Conservation (phyloP, 1,284 basidiomycete species). For the Coniferiporia sulphurascens region DNA sequence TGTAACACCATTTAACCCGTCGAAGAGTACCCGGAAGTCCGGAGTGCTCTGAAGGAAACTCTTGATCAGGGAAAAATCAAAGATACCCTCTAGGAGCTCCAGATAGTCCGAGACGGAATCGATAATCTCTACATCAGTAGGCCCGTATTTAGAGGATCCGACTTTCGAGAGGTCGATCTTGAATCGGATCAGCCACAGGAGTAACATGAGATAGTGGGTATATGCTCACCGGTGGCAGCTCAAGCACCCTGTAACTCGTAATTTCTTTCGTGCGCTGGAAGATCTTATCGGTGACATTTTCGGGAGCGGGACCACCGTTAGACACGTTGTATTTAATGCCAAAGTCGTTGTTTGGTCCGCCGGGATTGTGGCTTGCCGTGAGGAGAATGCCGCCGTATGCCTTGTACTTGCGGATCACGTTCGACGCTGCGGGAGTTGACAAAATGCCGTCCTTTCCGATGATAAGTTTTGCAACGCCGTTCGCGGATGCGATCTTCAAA, state of each 20-base stretch:
- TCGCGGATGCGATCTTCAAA: constrained; percentile 87
- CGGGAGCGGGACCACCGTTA: constrained; percentile 96
- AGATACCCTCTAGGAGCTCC: constrained; percentile 81
- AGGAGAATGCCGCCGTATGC: constrained; percentile 96
- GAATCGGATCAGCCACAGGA: constrained; percentile 2
- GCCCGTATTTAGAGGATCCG: constrained; percentile 78
- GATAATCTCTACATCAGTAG: constrained; percentile 85
- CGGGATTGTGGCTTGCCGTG: constrained; percentile 98
- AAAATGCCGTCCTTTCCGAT: constrained; percentile 88
- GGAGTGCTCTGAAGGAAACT: constrained; percentile 70
- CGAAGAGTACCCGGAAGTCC: constrained; percentile 89
- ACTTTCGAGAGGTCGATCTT: constrained; percentile 84
- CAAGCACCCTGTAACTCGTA: constrained; percentile 79
- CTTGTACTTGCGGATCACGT: constrained; percentile 93
- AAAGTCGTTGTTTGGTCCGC: constrained; percentile 96
- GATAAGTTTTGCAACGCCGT: constrained; percentile 85
- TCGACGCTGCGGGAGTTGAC: constrained; percentile 95
- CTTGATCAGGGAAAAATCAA: constrained; percentile 93
- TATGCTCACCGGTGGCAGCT: constrained; percentile 64
- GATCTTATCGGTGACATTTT: constrained; percentile 91
- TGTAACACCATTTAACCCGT: constrained; percentile 95
- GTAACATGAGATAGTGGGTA: background rate
- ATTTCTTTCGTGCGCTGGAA: constrained; percentile 89
- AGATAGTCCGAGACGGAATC: constrained; percentile 94
- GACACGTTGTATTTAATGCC: constrained; percentile 99